Percentiles rank a stretch among this genome's conserved stretches.
phyloP scores from a whole-genome alignment of 257 asterid genomes.

The Solanum commersonii region DNA sequence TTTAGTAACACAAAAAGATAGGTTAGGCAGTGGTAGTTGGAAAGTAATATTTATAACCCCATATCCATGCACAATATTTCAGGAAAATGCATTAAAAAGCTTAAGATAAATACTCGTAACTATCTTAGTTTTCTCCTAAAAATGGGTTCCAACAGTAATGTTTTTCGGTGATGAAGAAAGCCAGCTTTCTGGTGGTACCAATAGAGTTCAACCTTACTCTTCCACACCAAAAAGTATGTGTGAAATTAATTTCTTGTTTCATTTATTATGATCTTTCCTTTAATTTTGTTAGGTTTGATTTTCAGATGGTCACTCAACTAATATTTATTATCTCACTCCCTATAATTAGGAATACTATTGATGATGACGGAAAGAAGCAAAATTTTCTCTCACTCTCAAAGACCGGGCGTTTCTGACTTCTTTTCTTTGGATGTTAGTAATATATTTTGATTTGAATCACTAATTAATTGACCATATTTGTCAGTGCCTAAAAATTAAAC shows the following conservation, averaged over 20 bases:
- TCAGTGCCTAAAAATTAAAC: not conserved
- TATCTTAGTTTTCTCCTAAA: not conserved
- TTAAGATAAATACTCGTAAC: not conserved
- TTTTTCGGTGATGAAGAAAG: not conserved
- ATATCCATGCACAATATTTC: not conserved
- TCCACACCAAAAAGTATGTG: not conserved
- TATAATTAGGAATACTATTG: not conserved
- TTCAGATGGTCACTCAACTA: too few species aligned
- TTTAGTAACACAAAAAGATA: not conserved
- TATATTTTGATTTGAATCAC: not conserved
- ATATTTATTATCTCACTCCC: too few species aligned
- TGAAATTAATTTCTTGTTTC: not conserved
- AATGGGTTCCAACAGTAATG: not conserved
- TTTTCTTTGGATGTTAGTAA: conserved; percentile 31
- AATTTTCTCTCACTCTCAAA: conserved; percentile 18
- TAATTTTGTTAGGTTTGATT: too few species aligned
- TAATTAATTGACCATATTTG: not conserved
- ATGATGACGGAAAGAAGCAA: conserved; percentile 12
- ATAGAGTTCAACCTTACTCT: not conserved
- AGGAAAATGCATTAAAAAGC: not conserved
- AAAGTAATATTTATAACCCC: not conserved
- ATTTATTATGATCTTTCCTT: not conserved
- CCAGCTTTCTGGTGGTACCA: not conserved
- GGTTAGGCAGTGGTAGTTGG: not conserved
- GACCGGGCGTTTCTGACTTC: conserved; percentile 46